phyloP scores from a whole-genome alignment of 139 green algal species.

The Zygnema cylindricum region DNA sequence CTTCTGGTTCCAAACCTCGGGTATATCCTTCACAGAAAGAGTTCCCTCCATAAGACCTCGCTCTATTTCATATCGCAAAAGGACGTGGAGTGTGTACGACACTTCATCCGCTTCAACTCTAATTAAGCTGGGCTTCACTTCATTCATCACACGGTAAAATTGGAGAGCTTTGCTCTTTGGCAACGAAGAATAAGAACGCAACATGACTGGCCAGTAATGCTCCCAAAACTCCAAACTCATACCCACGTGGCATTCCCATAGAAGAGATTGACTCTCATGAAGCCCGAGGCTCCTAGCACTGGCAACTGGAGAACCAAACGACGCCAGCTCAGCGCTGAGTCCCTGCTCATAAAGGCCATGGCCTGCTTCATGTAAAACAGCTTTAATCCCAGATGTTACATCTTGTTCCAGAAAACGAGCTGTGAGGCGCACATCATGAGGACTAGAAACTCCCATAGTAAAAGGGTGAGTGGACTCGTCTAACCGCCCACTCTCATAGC shows the following conservation, averaged over 20 bases:
- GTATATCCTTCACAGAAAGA: constrained; percentile 70
- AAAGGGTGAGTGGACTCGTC: constrained; percentile 88
- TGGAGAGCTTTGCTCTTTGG: constrained; percentile 61
- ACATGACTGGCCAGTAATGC: constrained; percentile 68
- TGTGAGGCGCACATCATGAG: constrained; percentile 90
- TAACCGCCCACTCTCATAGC: constrained; percentile 75
- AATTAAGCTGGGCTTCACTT: constrained; percentile 77
- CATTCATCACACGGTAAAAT: constrained; percentile 81
- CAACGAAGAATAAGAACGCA: constrained; percentile 61
- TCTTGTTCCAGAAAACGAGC: constrained; percentile 86
- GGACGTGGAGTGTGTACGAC: constrained; percentile 89
- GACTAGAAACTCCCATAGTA: constrained; percentile 71
- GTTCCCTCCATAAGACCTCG: constrained; percentile 76
- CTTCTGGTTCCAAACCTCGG: constrained; percentile 75
- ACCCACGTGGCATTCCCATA: constrained; percentile 91
- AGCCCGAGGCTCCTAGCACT: constrained; percentile 81
- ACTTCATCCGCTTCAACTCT: constrained; percentile 89
- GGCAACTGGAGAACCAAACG: constrained; percentile 78
- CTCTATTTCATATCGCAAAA: constrained; percentile 87
- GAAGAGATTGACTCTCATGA: constrained; percentile 84
- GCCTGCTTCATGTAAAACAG: constrained; percentile 67
- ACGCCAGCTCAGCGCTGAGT: constrained; percentile 53
- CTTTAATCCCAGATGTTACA: constrained; percentile 79
- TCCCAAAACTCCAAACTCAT: constrained; percentile 71
- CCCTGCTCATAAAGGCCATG: constrained; percentile 86